phyloP scores from a whole-genome alignment of 2,329 filamentous ascomycete species.

The Fusarium domesticum region DNA sequence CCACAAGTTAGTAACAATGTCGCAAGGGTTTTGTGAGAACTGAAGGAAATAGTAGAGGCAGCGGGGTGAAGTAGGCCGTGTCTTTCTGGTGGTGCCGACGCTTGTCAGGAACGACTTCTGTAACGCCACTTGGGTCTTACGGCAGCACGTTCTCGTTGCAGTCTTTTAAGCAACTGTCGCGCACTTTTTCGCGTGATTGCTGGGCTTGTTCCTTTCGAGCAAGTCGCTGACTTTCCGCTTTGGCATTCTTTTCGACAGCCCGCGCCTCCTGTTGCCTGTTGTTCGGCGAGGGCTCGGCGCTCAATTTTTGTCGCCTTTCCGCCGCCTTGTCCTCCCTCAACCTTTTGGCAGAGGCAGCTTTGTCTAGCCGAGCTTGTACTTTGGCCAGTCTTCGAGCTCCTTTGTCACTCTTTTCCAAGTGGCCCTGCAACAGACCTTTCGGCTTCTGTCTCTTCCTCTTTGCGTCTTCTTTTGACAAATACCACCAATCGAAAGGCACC shows the following conservation, averaged over 20 bases:
- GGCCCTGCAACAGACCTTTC: conserved; percentile 16
- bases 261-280: conserved; percentile 12
- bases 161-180: conserved; percentile 13
- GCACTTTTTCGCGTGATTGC: conserved; percentile 10
- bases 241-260: conserved; percentile 16
- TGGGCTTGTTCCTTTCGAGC: conserved; percentile 15
- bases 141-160: conserved; percentile 13
- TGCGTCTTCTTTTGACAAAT: conserved; percentile 11
- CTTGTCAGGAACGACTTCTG: conserved; percentile 20
- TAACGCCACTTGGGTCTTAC: conserved; percentile 20
- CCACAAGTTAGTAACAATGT: conserved; percentile 22
- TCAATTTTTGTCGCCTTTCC: conserved; percentile 16
- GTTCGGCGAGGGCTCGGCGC: conserved; percentile 14
- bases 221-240: conserved; percentile 16
- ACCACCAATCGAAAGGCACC: conserved; percentile 36
- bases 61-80: neutral
- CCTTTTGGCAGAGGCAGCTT: neutral
- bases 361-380: neutral
- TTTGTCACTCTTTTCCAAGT: conserved; percentile 25
- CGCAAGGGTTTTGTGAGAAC: conserved; percentile 5
- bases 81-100: conserved; percentile 1
- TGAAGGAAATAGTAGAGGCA: conserved; percentile 8
- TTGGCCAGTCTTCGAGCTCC: conserved; percentile 9
- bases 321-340: conserved; percentile 17
- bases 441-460: conserved; percentile 4